Percentiles rank a stretch among this genome's conserved stretches.
Evolutionary conservation across 169 alveolate species (phyloP).

Genomic region (Besnoitia besnoiti): DNA sequence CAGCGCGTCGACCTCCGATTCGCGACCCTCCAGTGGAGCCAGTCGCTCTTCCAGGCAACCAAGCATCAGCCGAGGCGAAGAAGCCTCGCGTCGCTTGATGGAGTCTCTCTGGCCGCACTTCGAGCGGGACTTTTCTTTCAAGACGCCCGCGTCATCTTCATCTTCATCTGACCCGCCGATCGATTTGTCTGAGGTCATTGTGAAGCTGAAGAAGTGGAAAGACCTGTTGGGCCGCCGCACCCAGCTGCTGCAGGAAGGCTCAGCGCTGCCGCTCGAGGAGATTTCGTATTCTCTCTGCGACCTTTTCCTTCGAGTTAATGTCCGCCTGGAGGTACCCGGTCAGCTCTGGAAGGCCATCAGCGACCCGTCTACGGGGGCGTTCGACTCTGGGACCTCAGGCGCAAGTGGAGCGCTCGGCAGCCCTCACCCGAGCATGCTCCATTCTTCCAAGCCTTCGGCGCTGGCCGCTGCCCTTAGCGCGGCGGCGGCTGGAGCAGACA

Average conservation of each 20-base stretch:
- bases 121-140: constrained; percentile 55
- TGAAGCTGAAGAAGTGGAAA: constrained; percentile 77
- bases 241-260: constrained; percentile 47
- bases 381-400: constrained; percentile 8
- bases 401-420: background rate
- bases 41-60: background rate
- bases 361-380: constrained; percentile 57
- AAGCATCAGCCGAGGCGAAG: constrained; percentile 44
- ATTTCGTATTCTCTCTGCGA: constrained; percentile 74
- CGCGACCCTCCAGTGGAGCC: background rate
- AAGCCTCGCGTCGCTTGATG: constrained; percentile 69
- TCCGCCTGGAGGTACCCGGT: constrained; percentile 76
- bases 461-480: background rate
- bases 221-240: constrained; percentile 70
- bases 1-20: background rate
- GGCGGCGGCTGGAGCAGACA: background rate
- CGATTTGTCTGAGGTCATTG: constrained; percentile 69
- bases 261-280: constrained; percentile 67
- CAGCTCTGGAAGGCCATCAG: constrained; percentile 66
- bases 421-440: background rate
- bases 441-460: background rate
- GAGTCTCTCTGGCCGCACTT: constrained; percentile 70
- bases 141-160: constrained; percentile 52
- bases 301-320: constrained; percentile 70
- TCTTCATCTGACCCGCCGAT: no score